Conservation (phyloP, 106 monocot species). For the Acorus gramineus region DNA sequence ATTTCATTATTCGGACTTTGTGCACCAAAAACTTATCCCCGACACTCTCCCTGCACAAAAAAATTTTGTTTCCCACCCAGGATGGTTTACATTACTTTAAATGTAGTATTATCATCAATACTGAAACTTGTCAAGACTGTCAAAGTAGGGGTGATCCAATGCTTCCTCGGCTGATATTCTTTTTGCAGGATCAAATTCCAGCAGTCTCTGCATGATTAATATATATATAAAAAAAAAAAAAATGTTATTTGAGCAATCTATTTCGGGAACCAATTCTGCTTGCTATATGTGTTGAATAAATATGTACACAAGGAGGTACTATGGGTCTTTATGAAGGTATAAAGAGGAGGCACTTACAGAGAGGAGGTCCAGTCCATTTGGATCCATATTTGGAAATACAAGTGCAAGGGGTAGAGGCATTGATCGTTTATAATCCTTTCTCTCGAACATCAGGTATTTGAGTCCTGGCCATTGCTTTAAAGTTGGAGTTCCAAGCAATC, state of each 20-base stretch:
- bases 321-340: neutral
- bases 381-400: constrained; percentile 64
- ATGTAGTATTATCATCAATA: constrained; percentile 20
- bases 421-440: constrained; percentile 95
- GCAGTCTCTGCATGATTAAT: constrained; percentile 69
- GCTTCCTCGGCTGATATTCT: constrained; percentile 83
- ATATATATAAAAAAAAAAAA: neutral
- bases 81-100: no score
- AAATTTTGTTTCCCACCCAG: no score
- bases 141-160: constrained; percentile 77
- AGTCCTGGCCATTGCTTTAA: constrained; percentile 92
- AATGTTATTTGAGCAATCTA: no score
- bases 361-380: constrained; percentile 76
- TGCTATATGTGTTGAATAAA: neutral
- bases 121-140: constrained; percentile 89
- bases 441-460: constrained; percentile 43
- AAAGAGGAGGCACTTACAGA: constrained; percentile 31
- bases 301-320: neutral
- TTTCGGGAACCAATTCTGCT: no score
- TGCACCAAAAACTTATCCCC: no score
- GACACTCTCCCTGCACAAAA: no score
- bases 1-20: no score
- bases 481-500: constrained; percentile 86
- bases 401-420: constrained; percentile 68
- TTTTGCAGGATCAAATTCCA: constrained; percentile 52